Percentiles rank a stretch among this genome's conserved stretches.
Evolutionary conservation across 2,329 filamentous ascomycete genomes (phyloP).

Genomic region (Alternaria hordeiaustralica): DNA sequence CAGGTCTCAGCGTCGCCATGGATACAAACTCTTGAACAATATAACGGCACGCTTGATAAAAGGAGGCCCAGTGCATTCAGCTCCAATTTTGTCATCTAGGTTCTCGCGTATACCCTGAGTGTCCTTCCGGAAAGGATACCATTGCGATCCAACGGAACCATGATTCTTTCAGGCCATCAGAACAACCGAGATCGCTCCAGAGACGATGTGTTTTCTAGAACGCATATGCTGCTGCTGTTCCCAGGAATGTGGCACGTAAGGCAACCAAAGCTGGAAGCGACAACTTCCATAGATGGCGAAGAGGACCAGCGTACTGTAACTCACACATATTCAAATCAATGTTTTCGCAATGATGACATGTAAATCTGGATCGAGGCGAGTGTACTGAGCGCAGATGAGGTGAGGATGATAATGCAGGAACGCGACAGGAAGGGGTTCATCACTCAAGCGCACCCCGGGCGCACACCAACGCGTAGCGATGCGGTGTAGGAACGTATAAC

Average conservation of each 20-base stretch:
- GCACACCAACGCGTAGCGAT: not conserved
- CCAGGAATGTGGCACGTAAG: not conserved
- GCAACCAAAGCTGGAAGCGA: not conserved
- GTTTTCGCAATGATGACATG: not conserved
- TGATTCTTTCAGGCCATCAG: not conserved
- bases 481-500: not conserved
- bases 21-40: not conserved
- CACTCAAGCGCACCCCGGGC: not conserved
- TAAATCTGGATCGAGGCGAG: not conserved
- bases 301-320: not conserved
- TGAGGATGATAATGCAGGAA: not conserved
- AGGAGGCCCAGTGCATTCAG: not conserved
- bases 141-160: not conserved
- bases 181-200: too few species aligned
- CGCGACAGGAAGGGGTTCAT: not conserved
- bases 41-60: not conserved
- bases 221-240: not conserved
- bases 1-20: not conserved
- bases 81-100: not conserved
- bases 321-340: not conserved
- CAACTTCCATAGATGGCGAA: not conserved
- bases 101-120: not conserved
- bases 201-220: not conserved
- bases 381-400: not conserved
- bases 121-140: not conserved